phyloP scores from a whole-genome alignment of 495 filamentous ascomycete species.

The Rusavskia elegans region DNA sequence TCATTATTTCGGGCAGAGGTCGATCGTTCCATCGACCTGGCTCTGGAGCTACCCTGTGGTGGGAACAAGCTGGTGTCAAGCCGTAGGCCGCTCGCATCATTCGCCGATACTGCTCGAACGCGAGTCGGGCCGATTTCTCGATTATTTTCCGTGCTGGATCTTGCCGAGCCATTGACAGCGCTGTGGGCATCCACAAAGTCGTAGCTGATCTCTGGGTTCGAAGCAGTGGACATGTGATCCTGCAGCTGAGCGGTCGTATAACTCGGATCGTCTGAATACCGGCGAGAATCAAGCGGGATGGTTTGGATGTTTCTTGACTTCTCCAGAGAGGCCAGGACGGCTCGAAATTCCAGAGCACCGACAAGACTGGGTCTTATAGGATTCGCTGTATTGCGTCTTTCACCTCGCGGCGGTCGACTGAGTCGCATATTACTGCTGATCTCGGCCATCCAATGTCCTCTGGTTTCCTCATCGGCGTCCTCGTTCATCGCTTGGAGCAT shows the following conservation, averaged over 20 bases:
- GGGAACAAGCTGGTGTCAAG: constrained; percentile 22
- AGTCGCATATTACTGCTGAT: constrained; percentile 89
- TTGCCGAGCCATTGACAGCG: constrained; percentile 16
- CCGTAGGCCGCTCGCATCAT: constrained; percentile 34
- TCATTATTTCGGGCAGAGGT: constrained; percentile 4
- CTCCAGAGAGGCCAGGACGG: constrained; percentile 68
- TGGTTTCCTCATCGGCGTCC: constrained; percentile 55
- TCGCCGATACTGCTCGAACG: constrained; percentile 49
- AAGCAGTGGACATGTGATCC: constrained; percentile 32
- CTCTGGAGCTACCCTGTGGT: constrained; percentile 3
- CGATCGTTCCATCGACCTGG: constrained; percentile 1
- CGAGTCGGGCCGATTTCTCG: constrained; percentile 20
- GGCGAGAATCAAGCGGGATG: constrained; percentile 47
- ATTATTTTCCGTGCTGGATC: constrained; percentile 16
- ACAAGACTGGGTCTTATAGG: constrained; percentile 87
- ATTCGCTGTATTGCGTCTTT: constrained; percentile 57
- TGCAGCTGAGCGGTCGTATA: constrained; percentile 27
- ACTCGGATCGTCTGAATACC: constrained; percentile 54
- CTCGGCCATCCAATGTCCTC: constrained; percentile 59
- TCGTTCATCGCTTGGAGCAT: constrained; percentile 27
- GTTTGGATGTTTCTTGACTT: constrained; percentile 58
- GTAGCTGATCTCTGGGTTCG: constrained; percentile 25
- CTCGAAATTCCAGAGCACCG: constrained; percentile 85
- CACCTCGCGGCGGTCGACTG: constrained; percentile 44
- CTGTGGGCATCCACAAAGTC: constrained; percentile 11